Conservation (phyloP, 1,139 yeast species). For the Sugiyamaella paludigena region DNA sequence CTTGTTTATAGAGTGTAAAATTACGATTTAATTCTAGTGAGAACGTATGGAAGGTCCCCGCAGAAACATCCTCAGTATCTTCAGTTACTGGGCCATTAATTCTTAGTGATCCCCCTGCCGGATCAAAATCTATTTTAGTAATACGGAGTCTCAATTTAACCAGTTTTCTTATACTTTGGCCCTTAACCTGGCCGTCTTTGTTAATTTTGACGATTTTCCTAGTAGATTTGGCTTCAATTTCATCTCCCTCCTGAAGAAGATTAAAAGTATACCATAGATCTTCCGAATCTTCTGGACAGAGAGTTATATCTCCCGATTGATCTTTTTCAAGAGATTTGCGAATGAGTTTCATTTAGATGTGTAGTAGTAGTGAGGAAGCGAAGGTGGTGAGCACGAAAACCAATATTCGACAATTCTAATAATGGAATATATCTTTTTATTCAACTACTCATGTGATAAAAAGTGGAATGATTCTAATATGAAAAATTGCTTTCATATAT, state of each 20-base stretch:
- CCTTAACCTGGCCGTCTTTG: conserved; percentile 34
- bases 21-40: conserved; percentile 70
- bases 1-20: conserved; percentile 65
- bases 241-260: conserved; percentile 72
- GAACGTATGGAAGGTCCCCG: conserved; percentile 85
- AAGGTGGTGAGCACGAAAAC: too few relatives aligned
- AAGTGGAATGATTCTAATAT: too few relatives aligned
- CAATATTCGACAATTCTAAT: too few relatives aligned
- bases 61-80: conserved; percentile 75
- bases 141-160: conserved; percentile 58
- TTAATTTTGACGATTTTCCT: conserved; percentile 58
- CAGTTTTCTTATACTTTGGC: conserved; percentile 49
- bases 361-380: too few relatives aligned
- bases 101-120: conserved; percentile 73
- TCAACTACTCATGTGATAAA: too few relatives aligned
- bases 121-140: conserved; percentile 72
- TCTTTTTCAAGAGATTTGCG: conserved; percentile 56
- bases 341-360: conserved; percentile 51
- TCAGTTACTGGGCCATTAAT: conserved; percentile 75
- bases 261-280: conserved; percentile 90
- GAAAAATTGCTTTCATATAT: too few relatives aligned
- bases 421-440: too few relatives aligned
- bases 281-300: conserved; percentile 84
- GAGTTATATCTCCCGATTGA: conserved; percentile 59
- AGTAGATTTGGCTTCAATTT: conserved; percentile 62